Evolutionary conservation across 2,329 filamentous ascomycete species (phyloP).

Genomic region (Cladosporium colombiae): DNA sequence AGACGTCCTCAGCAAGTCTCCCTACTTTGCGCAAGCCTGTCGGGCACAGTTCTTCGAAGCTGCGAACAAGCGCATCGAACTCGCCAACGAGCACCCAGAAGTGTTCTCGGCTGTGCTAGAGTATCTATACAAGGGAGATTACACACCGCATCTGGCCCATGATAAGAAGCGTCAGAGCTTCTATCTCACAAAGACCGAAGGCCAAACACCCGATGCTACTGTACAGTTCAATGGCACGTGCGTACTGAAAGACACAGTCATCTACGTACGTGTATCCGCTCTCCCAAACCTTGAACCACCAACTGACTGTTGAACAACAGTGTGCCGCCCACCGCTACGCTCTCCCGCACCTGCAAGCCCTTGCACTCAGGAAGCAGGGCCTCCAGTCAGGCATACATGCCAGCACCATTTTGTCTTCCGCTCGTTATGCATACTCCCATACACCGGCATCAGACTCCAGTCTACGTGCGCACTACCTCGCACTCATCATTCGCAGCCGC

Average conservation of each 20-base stretch:
- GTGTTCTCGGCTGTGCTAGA: slow-evolving; percentile 89
- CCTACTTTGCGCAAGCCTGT: slow-evolving; percentile 72
- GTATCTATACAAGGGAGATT: slow-evolving; percentile 92
- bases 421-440: slow-evolving; percentile 85
- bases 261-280: slow-evolving; percentile 58
- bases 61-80: slow-evolving; percentile 68
- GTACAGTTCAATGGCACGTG: slow-evolving; percentile 66
- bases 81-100: slow-evolving; percentile 84
- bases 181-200: slow-evolving; percentile 57
- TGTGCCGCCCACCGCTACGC: slow-evolving; percentile 84
- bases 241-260: slow-evolving; percentile 82
- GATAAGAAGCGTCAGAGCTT: slow-evolving; percentile 79
- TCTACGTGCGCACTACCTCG: slow-evolving; percentile 85
- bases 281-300: slow-evolving; percentile 16
- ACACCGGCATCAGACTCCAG: slow-evolving; percentile 91
- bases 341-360: slow-evolving; percentile 78
- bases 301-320: slow-evolving; percentile 28
- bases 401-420: slow-evolving; percentile 80
- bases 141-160: slow-evolving; percentile 79
- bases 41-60: slow-evolving; percentile 64
- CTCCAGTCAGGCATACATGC: slow-evolving; percentile 82
- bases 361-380: slow-evolving; percentile 85
- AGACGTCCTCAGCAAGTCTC: slow-evolving; percentile 74
- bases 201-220: slow-evolving; percentile 50
- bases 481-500: slow-evolving; percentile 85